Percentiles rank a stretch among this genome's conserved stretches.
Conservation (phyloP, 495 filamentous ascomycete genomes). For the Bacidia gigantensis region DNA sequence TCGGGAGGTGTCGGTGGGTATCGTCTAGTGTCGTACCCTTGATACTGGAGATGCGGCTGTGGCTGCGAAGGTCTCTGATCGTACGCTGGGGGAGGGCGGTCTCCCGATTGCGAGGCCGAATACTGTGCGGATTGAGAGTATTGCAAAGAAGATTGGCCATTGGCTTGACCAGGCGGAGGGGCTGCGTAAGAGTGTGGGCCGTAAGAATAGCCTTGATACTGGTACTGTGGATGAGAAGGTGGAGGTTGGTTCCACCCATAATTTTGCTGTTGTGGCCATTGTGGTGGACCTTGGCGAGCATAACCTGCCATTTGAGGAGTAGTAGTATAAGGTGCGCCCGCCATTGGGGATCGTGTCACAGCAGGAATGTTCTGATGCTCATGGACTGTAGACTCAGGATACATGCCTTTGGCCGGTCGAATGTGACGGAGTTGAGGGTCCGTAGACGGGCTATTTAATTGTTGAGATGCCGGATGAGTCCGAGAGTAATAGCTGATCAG, state of each 20-base stretch:
- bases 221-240: conserved; percentile 9
- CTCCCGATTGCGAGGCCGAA: conserved; percentile 10
- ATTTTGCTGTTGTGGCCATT: conserved; percentile 34
- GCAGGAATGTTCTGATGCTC: conserved; percentile 59
- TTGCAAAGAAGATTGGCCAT: conserved; percentile 15
- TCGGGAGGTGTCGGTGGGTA: conserved; percentile 7
- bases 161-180: conserved; percentile 8
- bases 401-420: conserved; percentile 77
- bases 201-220: conserved; percentile 16
- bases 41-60: conserved; percentile 1
- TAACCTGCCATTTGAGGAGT: conserved; percentile 38
- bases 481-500: conserved; percentile 94
- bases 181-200: conserved; percentile 1
- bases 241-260: conserved; percentile 58
- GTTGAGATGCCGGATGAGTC: conserved; percentile 48
- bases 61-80: conserved; percentile 6
- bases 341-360: conserved; percentile 50
- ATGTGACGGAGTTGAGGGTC: conserved; percentile 77
- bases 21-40: conserved; percentile 8
- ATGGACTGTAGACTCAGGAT: conserved; percentile 91
- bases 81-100: conserved; percentile 7
- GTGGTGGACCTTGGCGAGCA: conserved; percentile 32
- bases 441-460: conserved; percentile 61
- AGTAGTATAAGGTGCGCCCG: conserved; percentile 37
- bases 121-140: conserved; percentile 13